A percentile compares a stretch with the other conserved stretches of the same genome.
Conservation (phyloP, 805 yeast species). For the Ogataea salicorniae region DNA sequence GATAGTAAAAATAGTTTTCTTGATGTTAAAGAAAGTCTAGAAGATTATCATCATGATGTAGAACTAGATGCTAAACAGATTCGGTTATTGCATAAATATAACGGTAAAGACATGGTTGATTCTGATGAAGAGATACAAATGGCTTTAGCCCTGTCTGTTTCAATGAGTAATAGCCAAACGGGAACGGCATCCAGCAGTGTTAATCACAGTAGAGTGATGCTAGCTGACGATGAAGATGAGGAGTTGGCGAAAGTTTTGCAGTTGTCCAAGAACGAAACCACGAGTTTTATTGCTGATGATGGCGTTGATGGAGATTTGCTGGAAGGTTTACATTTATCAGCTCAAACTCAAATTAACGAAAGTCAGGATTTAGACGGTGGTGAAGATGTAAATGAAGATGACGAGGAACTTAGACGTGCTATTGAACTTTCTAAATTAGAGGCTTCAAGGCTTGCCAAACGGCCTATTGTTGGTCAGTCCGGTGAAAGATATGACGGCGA, state of each 20-base stretch:
- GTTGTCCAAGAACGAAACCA: neutral
- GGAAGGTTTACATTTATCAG: neutral
- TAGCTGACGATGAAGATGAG: constrained; percentile 10
- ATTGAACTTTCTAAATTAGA: constrained; percentile 19
- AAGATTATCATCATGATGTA: constrained; percentile 25
- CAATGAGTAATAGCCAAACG: constrained; percentile 13
- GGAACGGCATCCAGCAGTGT: neutral
- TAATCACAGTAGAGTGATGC: constrained; percentile 2
- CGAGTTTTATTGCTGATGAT: neutral
- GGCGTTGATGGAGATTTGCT: too few species aligned
- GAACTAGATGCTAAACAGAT: constrained; percentile 20
- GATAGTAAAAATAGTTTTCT: constrained; percentile 26
- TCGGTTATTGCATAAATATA: constrained; percentile 37
- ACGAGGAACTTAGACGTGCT: constrained; percentile 1
- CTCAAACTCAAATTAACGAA: neutral
- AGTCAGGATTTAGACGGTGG: neutral
- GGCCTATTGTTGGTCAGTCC: neutral
- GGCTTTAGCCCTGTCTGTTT: constrained; percentile 39
- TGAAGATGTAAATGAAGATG: constrained; percentile 1
- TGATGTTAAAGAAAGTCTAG: constrained; percentile 31
- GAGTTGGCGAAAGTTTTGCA: constrained; percentile 3
- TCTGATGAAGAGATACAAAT: constrained; percentile 37
- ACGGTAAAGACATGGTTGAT: constrained; percentile 36
- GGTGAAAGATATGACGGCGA: neutral
- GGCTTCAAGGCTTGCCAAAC: constrained; percentile 2